Conservation (phyloP, 306 rosid genomes). For the Vigna unguiculata region DNA sequence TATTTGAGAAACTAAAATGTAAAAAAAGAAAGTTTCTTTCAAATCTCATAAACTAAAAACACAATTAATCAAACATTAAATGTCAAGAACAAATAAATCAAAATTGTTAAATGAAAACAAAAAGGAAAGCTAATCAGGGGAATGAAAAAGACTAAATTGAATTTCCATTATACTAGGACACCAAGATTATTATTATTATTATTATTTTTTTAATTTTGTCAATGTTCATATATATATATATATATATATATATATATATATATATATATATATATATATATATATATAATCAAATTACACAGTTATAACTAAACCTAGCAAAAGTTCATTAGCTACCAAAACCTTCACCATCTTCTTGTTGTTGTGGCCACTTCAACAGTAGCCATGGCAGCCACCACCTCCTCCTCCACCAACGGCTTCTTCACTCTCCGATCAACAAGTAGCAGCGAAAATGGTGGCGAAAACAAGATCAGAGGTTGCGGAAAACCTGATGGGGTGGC, state of each 20-base stretch:
- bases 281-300: neutral
- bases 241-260: neutral
- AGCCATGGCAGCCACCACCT: constrained; percentile 54
- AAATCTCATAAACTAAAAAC: too few species aligned
- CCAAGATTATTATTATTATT: too few species aligned
- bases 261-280: too few species aligned
- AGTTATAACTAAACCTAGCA: constrained; percentile 9
- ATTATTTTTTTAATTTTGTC: neutral
- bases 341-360: constrained; percentile 5
- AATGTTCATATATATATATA: neutral
- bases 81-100: too few species aligned
- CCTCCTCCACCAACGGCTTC: constrained; percentile 55
- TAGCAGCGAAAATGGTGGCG: constrained; percentile 33
- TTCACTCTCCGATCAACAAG: constrained; percentile 57
- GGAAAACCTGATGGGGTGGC: constrained; percentile 60
- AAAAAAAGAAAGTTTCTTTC: too few species aligned
- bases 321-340: constrained; percentile 6
- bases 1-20: too few species aligned
- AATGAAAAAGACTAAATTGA: too few species aligned
- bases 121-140: too few species aligned
- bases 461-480: constrained; percentile 46
- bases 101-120: too few species aligned
- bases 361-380: constrained; percentile 9
- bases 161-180: too few species aligned
- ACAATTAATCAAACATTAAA: too few species aligned